These are phyloP conservation scores for Pseudogymnoascus sp. DNA, from an alignment of 2,329 filamentous ascomycete genomes.

Conservation along the genomic window DNA sequence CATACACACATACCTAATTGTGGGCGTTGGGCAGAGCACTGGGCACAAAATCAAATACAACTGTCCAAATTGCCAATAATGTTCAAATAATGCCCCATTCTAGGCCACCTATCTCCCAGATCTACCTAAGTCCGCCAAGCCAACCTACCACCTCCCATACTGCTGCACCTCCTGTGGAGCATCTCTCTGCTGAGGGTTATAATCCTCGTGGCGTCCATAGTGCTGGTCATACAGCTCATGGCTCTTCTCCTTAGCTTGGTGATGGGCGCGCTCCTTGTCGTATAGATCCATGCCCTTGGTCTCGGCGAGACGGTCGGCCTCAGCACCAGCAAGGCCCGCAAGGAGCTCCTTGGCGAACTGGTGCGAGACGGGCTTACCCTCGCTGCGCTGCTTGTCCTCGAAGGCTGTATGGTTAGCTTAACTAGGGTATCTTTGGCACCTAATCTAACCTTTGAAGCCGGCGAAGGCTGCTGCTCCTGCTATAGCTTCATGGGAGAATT, in stretches of 20 bases:
- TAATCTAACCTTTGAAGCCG: conserved; percentile 54
- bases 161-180: conserved; percentile 28
- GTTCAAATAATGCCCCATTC: background rate
- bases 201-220: conserved; percentile 41
- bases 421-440: background rate
- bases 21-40: background rate
- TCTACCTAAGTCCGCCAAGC: background rate
- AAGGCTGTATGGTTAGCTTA: conserved; percentile 35
- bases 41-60: background rate
- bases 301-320: conserved; percentile 69
- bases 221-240: conserved; percentile 55
- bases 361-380: conserved; percentile 66
- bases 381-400: conserved; percentile 63
- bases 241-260: conserved; percentile 50
- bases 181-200: conserved; percentile 28
- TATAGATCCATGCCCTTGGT: conserved; percentile 56
- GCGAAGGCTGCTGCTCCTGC: conserved; percentile 71
- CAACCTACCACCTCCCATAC: conserved; percentile 13
- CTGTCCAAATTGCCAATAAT: background rate
- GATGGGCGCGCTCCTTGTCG: conserved; percentile 50
- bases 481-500: conserved; percentile 64
- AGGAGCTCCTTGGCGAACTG: conserved; percentile 70
- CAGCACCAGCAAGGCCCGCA: conserved; percentile 62
- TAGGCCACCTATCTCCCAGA: background rate
- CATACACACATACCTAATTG: background rate